phyloP scores from a whole-genome alignment of 2,329 filamentous ascomycete genomes.

The Bipolaris sorokiniana region DNA sequence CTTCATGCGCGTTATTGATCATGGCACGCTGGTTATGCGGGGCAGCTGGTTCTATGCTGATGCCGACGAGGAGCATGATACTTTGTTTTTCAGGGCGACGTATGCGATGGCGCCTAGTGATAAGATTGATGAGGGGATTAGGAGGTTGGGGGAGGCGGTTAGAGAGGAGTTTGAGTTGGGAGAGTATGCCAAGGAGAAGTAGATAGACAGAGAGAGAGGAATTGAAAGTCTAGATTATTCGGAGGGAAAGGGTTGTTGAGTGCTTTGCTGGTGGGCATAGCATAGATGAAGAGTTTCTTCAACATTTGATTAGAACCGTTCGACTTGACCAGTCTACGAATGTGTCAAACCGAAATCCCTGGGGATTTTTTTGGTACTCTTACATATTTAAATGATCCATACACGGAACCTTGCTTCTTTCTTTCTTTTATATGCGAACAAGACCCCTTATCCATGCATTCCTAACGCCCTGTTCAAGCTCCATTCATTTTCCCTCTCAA shows the following conservation, averaged over 20 bases:
- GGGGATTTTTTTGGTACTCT: neutral
- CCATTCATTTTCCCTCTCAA: neutral
- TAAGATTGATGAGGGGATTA: constrained; percentile 58
- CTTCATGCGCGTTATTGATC: constrained; percentile 75
- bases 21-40: constrained; percentile 79
- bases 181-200: constrained; percentile 12
- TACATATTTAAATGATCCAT: constrained; percentile 4
- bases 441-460: neutral
- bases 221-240: neutral
- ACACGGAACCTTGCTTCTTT: neutral
- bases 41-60: constrained; percentile 93
- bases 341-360: neutral
- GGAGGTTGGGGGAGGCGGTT: constrained; percentile 75
- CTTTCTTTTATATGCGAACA: neutral
- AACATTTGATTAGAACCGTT: neutral
- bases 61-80: constrained; percentile 61
- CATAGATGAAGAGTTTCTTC: neutral
- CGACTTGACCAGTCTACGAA: neutral
- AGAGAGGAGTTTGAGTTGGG: constrained; percentile 63
- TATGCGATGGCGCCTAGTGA: constrained; percentile 75
- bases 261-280: neutral
- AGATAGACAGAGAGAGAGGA: neutral
- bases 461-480: neutral
- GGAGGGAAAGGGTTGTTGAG: neutral
- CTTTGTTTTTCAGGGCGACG: constrained; percentile 87